Percentiles rank a stretch among this genome's conserved stretches.
These are phyloP conservation scores for Phaeotremella fagi DNA, from an alignment of 768 basidiomycete species.

Conservation along the genomic window DNA sequence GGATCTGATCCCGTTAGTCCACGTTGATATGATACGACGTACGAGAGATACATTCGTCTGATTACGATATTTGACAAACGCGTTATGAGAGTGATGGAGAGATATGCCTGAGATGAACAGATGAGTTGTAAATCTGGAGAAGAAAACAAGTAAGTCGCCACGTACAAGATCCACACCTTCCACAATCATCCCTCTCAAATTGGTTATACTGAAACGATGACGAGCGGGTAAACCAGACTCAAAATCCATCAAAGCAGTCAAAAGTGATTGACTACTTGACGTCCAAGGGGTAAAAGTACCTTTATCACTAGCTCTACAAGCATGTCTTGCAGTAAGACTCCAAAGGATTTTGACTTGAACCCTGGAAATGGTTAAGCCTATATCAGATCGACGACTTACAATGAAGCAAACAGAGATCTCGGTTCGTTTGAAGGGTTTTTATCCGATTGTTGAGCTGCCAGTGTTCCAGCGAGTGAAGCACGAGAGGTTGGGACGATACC, in stretches of 20 bases:
- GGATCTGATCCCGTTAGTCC: slow-evolving; percentile 5
- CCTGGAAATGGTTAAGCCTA: neutral
- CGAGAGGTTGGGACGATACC: slow-evolving; percentile 5
- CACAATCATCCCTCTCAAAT: slow-evolving; percentile 16
- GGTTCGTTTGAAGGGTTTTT: neutral
- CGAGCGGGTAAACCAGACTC: slow-evolving; percentile 9
- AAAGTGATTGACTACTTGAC: slow-evolving; percentile 1
- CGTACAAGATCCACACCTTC: slow-evolving; percentile 16
- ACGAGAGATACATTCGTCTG: slow-evolving; percentile 13
- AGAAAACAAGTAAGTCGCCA: neutral
- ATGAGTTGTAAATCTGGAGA: neutral
- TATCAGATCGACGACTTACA: slow-evolving; percentile 11
- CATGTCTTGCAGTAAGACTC: slow-evolving; percentile 16
- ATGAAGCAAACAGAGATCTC: slow-evolving; percentile 15
- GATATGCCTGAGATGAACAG: slow-evolving; percentile 2
- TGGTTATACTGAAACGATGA: slow-evolving; percentile 13
- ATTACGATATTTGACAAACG: slow-evolving; percentile 15
- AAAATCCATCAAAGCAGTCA: slow-evolving; percentile 14
- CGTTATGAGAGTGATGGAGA: slow-evolving; percentile 18
- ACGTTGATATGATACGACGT: neutral
- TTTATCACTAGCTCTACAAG: slow-evolving; percentile 8
- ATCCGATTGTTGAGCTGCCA: neutral
- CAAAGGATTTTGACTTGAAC: slow-evolving; percentile 18
- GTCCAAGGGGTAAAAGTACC: slow-evolving; percentile 4
- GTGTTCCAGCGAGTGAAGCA: slow-evolving; percentile 12